phyloP scores from a whole-genome alignment of 257 asterid species.

The Capsicum pubescens region DNA sequence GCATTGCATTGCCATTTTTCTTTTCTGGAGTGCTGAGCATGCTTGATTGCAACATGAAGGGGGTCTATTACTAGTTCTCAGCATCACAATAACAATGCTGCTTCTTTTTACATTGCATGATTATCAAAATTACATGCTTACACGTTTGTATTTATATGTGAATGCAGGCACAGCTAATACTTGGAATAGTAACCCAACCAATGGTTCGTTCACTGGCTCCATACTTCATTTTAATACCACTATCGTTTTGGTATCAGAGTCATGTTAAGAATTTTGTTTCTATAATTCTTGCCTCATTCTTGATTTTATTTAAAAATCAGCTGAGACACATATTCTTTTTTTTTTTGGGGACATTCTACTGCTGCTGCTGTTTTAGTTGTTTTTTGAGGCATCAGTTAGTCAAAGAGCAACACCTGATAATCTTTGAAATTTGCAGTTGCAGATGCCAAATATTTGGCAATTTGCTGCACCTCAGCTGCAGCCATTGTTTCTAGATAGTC shows the following conservation, averaged over 20 bases:
- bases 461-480: too few species aligned
- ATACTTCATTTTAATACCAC: neutral
- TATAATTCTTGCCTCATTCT: neutral
- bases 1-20: neutral
- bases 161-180: slow-evolving; percentile 78
- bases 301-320: slow-evolving; percentile 6
- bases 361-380: neutral
- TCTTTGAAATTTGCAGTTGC: too few species aligned
- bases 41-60: neutral
- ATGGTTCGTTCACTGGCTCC: slow-evolving; percentile 63
- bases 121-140: neutral
- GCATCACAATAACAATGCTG: neutral
- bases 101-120: slow-evolving; percentile 13
- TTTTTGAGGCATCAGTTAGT: slow-evolving; percentile 24
- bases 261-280: neutral
- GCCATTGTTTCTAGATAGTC: too few species aligned
- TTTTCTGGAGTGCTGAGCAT: slow-evolving; percentile 20
- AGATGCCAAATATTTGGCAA: too few species aligned
- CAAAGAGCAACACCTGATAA: too few species aligned
- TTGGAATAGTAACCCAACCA: slow-evolving; percentile 77
- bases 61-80: neutral
- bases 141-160: slow-evolving; percentile 34
- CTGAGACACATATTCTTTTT: neutral
- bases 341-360: neutral
- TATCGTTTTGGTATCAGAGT: neutral